These are phyloP conservation scores for Nannizziopsis barbatae DNA, from an alignment of 2,329 filamentous ascomycete species.

Conservation along the genomic window DNA sequence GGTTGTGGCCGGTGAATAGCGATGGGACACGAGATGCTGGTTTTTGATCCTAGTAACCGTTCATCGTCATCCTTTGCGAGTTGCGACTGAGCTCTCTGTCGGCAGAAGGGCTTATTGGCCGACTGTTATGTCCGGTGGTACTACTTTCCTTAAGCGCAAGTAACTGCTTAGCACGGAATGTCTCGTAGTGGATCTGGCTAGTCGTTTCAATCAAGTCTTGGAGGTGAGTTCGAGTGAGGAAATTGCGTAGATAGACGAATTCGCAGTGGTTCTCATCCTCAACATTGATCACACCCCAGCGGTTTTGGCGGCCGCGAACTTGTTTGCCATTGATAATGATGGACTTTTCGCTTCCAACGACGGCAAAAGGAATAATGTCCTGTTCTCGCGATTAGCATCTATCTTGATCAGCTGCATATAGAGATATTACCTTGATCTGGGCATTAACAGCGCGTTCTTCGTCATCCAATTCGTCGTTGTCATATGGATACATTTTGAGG, in stretches of 20 bases:
- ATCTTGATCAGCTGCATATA: not conserved
- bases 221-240: conserved; percentile 93
- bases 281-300: conserved; percentile 99
- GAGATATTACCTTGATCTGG: conserved; percentile 73
- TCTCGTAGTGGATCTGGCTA: conserved; percentile 99
- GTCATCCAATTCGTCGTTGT: conserved; percentile 96
- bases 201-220: conserved; percentile 99
- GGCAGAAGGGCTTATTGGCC: conserved; percentile 89
- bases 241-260: conserved; percentile 96
- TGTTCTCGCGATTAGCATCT: conserved; percentile 27
- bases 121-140: conserved; percentile 63
- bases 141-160: conserved; percentile 97
- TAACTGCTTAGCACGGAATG: conserved; percentile 98
- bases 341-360: conserved; percentile 94
- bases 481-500: conserved; percentile 99
- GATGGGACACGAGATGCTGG: too few relatives aligned
- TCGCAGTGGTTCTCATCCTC: conserved; percentile 99
- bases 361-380: conserved; percentile 92
- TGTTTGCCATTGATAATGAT: conserved; percentile 97
- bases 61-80: conserved; percentile 97
- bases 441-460: conserved; percentile 89
- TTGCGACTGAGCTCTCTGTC: conserved; percentile 93
- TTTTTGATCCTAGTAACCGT: conserved; percentile 63
- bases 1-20: too few relatives aligned
- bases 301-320: conserved; percentile 94